These are phyloP conservation scores for Strobilomyces confusus DNA, from an alignment of 768 basidiomycete species.

Conservation along the genomic window DNA sequence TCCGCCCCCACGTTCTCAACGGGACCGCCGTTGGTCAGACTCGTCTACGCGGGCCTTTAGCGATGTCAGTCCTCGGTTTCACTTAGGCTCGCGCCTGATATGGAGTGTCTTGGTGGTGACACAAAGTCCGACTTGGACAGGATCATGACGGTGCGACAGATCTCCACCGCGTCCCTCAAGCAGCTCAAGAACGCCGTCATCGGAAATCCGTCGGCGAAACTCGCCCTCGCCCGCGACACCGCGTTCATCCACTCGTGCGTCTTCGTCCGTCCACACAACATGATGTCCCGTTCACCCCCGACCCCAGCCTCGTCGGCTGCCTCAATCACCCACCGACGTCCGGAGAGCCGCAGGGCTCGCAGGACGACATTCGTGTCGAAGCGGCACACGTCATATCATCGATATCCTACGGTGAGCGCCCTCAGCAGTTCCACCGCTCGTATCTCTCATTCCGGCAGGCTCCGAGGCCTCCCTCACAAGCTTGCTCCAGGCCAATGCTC, in stretches of 20 bases:
- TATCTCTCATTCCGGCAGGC: conserved; percentile 34
- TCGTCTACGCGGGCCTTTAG: no score
- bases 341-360: conserved; percentile 34
- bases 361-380: conserved; percentile 59
- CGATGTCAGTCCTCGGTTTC: no score
- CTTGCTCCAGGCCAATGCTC: conserved; percentile 55
- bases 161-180: conserved; percentile 44
- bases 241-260: conserved; percentile 54
- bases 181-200: conserved; percentile 72
- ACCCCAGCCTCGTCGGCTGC: no score
- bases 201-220: conserved; percentile 74
- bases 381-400: conserved; percentile 75
- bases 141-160: conserved; percentile 29
- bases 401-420: conserved; percentile 56
- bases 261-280: neutral
- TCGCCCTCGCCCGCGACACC: conserved; percentile 51
- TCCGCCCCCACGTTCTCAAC: neutral
- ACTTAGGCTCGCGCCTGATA: no score
- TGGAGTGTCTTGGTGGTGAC: neutral
- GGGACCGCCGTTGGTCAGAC: neutral
- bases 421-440: neutral
- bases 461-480: conserved; percentile 57
- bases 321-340: conserved; percentile 41
- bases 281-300: conserved; percentile 58
- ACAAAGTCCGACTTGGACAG: neutral